Conservation (phyloP, 768 basidiomycete species). For the Amyloporia xantha region DNA sequence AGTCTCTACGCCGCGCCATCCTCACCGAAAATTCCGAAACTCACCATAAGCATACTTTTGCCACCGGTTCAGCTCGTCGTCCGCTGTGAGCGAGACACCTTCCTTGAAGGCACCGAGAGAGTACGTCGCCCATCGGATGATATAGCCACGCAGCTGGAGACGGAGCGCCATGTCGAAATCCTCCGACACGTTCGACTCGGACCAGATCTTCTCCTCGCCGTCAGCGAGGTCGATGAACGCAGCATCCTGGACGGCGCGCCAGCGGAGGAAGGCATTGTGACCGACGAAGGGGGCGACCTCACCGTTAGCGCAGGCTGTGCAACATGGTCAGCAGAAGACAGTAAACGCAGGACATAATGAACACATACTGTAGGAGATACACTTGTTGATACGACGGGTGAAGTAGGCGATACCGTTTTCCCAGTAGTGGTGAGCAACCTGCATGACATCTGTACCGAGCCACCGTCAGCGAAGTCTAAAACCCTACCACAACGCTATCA, state of each 20-base stretch:
- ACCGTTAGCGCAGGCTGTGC: slow-evolving; percentile 33
- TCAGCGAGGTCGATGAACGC: slow-evolving; percentile 46
- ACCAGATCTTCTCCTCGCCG: slow-evolving; percentile 52
- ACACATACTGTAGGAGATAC: slow-evolving; percentile 28
- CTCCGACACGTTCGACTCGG: slow-evolving; percentile 59
- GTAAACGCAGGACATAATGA: neutral
- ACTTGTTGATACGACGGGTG: slow-evolving; percentile 42
- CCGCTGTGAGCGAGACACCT: slow-evolving; percentile 83
- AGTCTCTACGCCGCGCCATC: slow-evolving; percentile 1
- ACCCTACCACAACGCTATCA: neutral
- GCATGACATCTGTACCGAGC: slow-evolving; percentile 41
- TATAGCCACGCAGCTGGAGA: slow-evolving; percentile 47
- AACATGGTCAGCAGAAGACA: neutral
- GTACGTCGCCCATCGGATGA: slow-evolving; percentile 73
- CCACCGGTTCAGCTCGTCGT: slow-evolving; percentile 91
- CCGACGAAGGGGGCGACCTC: slow-evolving; percentile 40
- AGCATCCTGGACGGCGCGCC: slow-evolving; percentile 54
- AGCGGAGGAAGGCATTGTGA: slow-evolving; percentile 49
- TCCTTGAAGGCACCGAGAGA: slow-evolving; percentile 82
- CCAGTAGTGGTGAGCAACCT: slow-evolving; percentile 49
- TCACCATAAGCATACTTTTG: slow-evolving; percentile 80
- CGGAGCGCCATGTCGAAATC: slow-evolving; percentile 65
- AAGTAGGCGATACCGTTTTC: slow-evolving; percentile 44
- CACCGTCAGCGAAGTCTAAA: slow-evolving; percentile 13
- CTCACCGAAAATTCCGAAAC: slow-evolving; percentile 13